Evolutionary conservation across 768 basidiomycete genomes (phyloP).

Genomic region (Pleurotus ostreatus): DNA sequence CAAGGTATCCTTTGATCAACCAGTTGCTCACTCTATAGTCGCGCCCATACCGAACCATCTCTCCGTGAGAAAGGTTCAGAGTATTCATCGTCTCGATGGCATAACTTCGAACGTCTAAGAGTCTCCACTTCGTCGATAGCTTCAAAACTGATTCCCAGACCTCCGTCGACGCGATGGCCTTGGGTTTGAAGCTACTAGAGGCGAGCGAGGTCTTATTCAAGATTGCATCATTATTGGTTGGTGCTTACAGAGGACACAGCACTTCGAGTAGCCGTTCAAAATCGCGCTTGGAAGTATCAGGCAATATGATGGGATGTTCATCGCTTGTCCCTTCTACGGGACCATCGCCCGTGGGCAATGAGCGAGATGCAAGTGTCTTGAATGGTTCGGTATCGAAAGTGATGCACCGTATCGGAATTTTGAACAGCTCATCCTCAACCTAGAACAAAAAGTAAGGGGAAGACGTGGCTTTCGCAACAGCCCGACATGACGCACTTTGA

Average conservation of each 20-base stretch:
- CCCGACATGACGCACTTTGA: neutral
- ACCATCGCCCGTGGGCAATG: neutral
- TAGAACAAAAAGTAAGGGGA: neutral
- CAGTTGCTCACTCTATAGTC: neutral
- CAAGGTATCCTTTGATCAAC: neutral
- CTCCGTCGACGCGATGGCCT: neutral
- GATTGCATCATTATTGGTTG: neutral
- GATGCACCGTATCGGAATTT: neutral
- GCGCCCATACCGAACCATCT: neutral
- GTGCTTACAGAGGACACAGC: neutral
- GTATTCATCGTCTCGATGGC: neutral
- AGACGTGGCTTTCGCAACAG: no score
- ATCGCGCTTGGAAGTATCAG: neutral
- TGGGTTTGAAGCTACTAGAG: neutral
- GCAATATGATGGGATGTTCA: neutral
- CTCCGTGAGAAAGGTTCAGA: neutral
- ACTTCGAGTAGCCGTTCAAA: neutral
- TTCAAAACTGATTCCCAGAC: neutral
- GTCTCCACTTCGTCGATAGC: neutral
- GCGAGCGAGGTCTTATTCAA: neutral
- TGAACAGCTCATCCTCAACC: neutral
- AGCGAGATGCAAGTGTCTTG: neutral
- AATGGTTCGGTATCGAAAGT: neutral
- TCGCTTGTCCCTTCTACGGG: neutral
- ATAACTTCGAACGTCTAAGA: neutral